Evolutionary conservation across 1,284 basidiomycete species (phyloP), one percentile per base, ranked within the genome.

Genomic region (Xerocomus nothofagi): DNA sequence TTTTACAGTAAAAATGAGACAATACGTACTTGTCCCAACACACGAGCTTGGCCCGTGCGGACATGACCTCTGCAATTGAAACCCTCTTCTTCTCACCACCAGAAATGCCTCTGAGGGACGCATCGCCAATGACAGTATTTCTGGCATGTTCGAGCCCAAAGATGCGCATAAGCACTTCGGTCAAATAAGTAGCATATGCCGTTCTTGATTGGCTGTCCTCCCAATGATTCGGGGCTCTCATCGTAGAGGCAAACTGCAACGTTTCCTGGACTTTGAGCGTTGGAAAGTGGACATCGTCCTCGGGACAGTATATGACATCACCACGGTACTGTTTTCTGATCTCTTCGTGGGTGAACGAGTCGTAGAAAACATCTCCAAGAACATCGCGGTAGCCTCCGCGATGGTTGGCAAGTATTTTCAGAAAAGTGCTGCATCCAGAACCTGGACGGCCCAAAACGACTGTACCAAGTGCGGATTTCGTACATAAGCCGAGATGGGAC

Each of bases 71-170:
- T 6, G 75, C 74, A 58, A 81, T 81, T 3, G 80, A 84, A 5
- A 88, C 85, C 44, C 87, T 77, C 64, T 83, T 85, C 58, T 80
- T 80, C 69, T 91, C 86, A 11, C 92, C 91, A 24, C 91, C 91
- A 34, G 82, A 85, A 1, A 93, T 81, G 46, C 91, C 91, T 12
- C 88, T 74, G 2, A 91, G 75, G 11, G 78, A 76, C 4, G 82
- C 83, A 67, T 91, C 79, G 3, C 91, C 91, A 37, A 93, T 84
- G 5, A 74, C 71, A 0, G 81, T 84, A 36, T 78, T 65, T 51
- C 70, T 71, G 3, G 71, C 75, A 57, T 88, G 87, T 17, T 73
- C 72, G 43, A 93, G 73, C 11, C 88, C 87, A 56, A 92, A 86
- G 17, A 88, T 78, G 7, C 81, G 85, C 59, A 79, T 72, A 14